phyloP scores from a whole-genome alignment of 2,329 filamentous ascomycete genomes.

The Beauveria rudraprayagi region DNA sequence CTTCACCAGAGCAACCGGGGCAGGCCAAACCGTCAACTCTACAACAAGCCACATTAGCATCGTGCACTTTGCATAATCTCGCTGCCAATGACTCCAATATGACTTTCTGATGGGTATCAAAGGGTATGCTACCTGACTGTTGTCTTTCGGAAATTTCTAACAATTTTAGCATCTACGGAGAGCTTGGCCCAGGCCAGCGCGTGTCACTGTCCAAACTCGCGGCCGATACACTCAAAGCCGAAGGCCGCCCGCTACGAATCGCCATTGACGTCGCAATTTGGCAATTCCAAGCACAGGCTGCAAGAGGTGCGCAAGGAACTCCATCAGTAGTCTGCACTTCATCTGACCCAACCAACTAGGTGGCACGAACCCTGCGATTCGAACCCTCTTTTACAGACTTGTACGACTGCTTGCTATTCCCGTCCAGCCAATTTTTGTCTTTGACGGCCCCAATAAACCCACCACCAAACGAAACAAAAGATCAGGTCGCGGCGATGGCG shows the following conservation, averaged over 20 bases:
- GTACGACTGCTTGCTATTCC: conserved; percentile 66
- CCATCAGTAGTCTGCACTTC: neutral
- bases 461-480: conserved; percentile 81
- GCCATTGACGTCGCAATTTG: conserved; percentile 95
- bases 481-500: conserved; percentile 54
- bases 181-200: conserved; percentile 74
- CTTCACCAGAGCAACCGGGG: conserved; percentile 24
- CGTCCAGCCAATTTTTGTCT: conserved; percentile 85
- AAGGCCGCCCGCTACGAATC: conserved; percentile 67
- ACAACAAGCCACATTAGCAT: conserved; percentile 9
- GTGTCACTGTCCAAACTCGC: conserved; percentile 78
- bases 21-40: neutral
- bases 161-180: conserved; percentile 67
- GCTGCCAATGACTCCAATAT: neutral
- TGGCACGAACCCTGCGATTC: conserved; percentile 79
- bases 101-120: conserved; percentile 53
- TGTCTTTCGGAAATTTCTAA: neutral
- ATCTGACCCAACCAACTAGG: conserved; percentile 35
- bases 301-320: conserved; percentile 45
- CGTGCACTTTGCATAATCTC: conserved; percentile 13
- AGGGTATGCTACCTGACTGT: conserved; percentile 33
- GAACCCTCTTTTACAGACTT: conserved; percentile 88
- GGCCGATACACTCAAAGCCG: conserved; percentile 63
- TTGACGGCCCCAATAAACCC: conserved; percentile 80
- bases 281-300: conserved; percentile 88